Evolutionary conservation across 2,329 filamentous ascomycete species (phyloP).

Genomic region (Diaporthe ampelina): DNA sequence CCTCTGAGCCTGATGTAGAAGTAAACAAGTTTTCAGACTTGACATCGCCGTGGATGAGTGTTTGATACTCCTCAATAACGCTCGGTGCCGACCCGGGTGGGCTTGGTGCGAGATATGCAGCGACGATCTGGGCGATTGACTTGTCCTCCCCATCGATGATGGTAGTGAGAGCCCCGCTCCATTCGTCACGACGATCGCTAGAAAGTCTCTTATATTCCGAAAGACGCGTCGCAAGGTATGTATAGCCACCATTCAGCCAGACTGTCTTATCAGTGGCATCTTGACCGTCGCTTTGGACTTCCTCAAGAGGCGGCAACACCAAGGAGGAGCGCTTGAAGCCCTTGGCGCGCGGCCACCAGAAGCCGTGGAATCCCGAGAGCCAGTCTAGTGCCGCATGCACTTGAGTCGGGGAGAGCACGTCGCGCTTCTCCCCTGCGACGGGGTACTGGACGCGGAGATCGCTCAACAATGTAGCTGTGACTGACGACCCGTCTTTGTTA

Average conservation of each 20-base stretch:
- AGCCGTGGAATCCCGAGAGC: constrained; percentile 73
- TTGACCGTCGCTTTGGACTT: constrained; percentile 49
- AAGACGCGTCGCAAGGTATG: constrained; percentile 74
- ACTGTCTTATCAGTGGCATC: constrained; percentile 48
- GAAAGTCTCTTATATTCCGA: constrained; percentile 66
- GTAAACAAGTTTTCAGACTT: constrained; percentile 79
- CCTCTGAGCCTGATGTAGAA: constrained; percentile 59
- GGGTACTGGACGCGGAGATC: constrained; percentile 69
- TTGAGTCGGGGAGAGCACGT: constrained; percentile 61
- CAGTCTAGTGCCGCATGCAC: constrained; percentile 70
- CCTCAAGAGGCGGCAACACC: constrained; percentile 69
- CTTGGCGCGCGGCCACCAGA: constrained; percentile 59
- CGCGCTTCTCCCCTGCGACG: constrained; percentile 67
- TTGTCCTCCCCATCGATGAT: constrained; percentile 43
- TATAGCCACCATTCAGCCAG: constrained; percentile 79
- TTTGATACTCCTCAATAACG: constrained; percentile 56
- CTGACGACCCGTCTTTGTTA: constrained; percentile 36
- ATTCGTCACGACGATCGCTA: constrained; percentile 60
- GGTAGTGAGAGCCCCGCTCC: constrained; percentile 64
- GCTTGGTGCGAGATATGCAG: constrained; percentile 62
- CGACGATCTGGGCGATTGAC: constrained; percentile 63
- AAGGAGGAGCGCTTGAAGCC: constrained; percentile 50
- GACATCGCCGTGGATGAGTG: constrained; percentile 77
- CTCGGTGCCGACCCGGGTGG: constrained; percentile 47
- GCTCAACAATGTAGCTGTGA: constrained; percentile 69